phyloP scores from a whole-genome alignment of 164 flowering plant species.

The Sedum album region DNA sequence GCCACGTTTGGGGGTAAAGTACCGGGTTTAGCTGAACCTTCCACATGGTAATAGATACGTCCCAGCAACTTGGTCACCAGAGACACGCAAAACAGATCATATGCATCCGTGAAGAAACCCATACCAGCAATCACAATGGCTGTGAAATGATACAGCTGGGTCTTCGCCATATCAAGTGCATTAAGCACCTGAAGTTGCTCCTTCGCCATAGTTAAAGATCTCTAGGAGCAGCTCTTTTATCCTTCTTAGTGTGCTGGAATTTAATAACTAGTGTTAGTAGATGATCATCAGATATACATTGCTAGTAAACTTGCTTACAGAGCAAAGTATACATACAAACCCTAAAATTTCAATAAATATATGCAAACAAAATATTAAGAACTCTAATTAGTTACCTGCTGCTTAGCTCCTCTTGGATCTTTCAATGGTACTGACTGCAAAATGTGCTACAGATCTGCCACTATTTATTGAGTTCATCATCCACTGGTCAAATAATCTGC shows the following conservation, averaged over 20 bases:
- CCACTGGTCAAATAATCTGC: neutral
- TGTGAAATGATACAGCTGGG: constrained; percentile 32
- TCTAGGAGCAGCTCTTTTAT: neutral
- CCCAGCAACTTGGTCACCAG: constrained; percentile 27
- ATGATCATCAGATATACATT: neutral
- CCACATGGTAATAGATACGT: constrained; percentile 18
- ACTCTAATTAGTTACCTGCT: neutral
- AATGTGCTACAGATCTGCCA: neutral
- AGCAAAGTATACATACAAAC: neutral
- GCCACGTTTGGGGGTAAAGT: constrained; percentile 25
- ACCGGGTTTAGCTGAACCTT: constrained; percentile 21
- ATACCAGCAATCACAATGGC: constrained; percentile 36
- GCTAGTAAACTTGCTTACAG: neutral
- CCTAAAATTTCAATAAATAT: neutral
- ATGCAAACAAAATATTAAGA: neutral
- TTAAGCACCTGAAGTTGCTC: constrained; percentile 30
- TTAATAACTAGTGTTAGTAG: neutral
- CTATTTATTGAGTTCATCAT: constrained; percentile 1
- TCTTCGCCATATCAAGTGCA: constrained; percentile 31
- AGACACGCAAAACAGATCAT: constrained; percentile 32
- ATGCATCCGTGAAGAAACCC: constrained; percentile 40
- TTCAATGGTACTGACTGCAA: neutral
- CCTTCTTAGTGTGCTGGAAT: too few relatives aligned
- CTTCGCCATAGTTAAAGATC: constrained; percentile 14
- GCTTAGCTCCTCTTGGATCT: neutral